Evolutionary conservation across 1,284 basidiomycete genomes (phyloP).

Genomic region (Dichomitus squalens): DNA sequence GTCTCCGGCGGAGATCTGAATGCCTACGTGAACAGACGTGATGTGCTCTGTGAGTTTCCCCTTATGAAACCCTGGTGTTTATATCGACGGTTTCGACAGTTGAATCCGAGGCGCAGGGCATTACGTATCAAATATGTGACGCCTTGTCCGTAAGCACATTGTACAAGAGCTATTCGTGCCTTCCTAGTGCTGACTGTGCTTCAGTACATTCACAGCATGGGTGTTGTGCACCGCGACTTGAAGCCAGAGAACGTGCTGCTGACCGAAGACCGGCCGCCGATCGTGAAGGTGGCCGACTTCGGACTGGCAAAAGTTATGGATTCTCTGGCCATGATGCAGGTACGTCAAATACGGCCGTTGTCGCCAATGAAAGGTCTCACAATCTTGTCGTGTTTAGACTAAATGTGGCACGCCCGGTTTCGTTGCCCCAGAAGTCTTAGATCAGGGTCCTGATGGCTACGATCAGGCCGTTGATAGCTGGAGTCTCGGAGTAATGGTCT

Average conservation of each 20-base stretch:
- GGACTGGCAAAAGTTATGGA: slow-evolving; percentile 87
- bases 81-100: not conserved
- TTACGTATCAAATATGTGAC: slow-evolving; percentile 71
- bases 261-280: slow-evolving; percentile 59
- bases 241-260: slow-evolving; percentile 88
- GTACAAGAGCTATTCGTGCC: not conserved
- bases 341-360: slow-evolving; percentile 29
- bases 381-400: slow-evolving; percentile 49
- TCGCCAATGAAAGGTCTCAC: not conserved
- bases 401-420: slow-evolving; percentile 87
- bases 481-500: slow-evolving; percentile 92
- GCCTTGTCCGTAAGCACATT: slow-evolving; percentile 46
- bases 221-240: slow-evolving; percentile 84
- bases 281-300: slow-evolving; percentile 86
- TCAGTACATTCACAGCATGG: slow-evolving; percentile 67
- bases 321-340: slow-evolving; percentile 63
- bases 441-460: slow-evolving; percentile 67
- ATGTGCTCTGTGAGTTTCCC: slow-evolving; percentile 7
- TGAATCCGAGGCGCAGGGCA: slow-evolving; percentile 42
- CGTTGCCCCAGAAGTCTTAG: slow-evolving; percentile 85
- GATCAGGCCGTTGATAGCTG: slow-evolving; percentile 87
- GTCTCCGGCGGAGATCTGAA: slow-evolving; percentile 87
- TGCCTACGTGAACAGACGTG: slow-evolving; percentile 66
- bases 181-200: too few species aligned
- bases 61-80: not conserved